phyloP scores from a whole-genome alignment of 148 eudicot genomes.

The Rhododendron ferrugineum region DNA sequence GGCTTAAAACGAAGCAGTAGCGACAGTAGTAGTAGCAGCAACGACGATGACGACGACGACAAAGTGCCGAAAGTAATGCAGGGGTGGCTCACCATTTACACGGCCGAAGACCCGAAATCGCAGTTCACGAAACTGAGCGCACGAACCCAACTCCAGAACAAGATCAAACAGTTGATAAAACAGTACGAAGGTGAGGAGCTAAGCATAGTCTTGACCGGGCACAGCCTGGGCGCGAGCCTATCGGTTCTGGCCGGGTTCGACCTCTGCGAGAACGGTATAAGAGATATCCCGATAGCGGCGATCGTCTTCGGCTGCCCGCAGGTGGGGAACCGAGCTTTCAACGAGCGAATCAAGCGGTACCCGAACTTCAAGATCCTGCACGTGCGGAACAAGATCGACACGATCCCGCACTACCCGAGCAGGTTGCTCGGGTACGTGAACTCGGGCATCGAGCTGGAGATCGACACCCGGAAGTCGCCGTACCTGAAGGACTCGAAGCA shows the following conservation, averaged over 20 bases:
- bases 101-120: conserved; percentile 15
- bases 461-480: conserved; percentile 65
- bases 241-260: conserved; percentile 70
- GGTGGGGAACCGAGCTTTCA: conserved; percentile 67
- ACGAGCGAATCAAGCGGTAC: conserved; percentile 34
- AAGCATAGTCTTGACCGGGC: conserved; percentile 17
- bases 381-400: conserved; percentile 51
- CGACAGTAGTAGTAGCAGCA: not conserved
- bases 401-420: conserved; percentile 68
- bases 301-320: conserved; percentile 79
- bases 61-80: conserved; percentile 13
- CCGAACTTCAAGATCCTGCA: conserved; percentile 62
- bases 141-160: conserved; percentile 11
- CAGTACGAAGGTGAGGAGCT: conserved; percentile 8
- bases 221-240: conserved; percentile 28
- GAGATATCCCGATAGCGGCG: conserved; percentile 51
- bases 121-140: conserved; percentile 12
- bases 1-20: not conserved
- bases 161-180: conserved; percentile 6
- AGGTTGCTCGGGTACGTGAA: conserved; percentile 52
- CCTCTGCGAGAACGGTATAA: conserved; percentile 57
- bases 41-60: conserved; percentile 5
- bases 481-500: conserved; percentile 62
- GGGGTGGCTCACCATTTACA: conserved; percentile 25
- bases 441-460: conserved; percentile 47